Evolutionary conservation across 2,329 filamentous ascomycete species (phyloP), one percentile per base, ranked within the genome.

Genomic region (Alternaria hordeiaustralica): DNA sequence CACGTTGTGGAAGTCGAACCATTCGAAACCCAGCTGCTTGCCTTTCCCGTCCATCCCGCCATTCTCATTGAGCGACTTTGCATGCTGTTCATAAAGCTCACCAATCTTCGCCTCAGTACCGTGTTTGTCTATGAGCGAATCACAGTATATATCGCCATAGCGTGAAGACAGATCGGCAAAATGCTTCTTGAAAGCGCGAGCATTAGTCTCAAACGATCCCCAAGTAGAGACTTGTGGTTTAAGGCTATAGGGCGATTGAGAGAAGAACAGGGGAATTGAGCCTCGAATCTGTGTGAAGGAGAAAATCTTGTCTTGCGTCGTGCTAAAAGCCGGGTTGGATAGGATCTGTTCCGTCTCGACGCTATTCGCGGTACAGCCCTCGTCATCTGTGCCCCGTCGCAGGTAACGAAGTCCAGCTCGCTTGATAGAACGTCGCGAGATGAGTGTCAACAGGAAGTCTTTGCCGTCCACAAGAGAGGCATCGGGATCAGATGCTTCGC

Each of bases 271-370:
- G 0, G 96, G 96, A 67, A 98, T 97, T 21, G 94, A 97, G 7
- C 94, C 95, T 67, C 96, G 88, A 23, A 94, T 85, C 77, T 99
- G 96, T 4, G 96, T 83, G 71, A 97, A 96, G 0, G 94, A 97
- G 78, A 93, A 92, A 3, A 90, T 85, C 69, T 88, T 92, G 53
- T 78, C 75, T 12, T 81, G 78, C 12, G 85, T 81, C 0, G 85
- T 76, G 18, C 89, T 85, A 89, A 92, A 94, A 1, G 85, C 84
- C 2, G 89, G 84, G 0, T 87, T 87, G 0, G 93, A 96, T 3
- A 99, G 84, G 10, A 99, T 91, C 79, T 99, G 96, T 77, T 99
- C 96, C 0, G 95, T 97, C 82, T 99, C 96, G 20, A 98, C 95
- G 26, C 86, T 90, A 75, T 99, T 99, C 18, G 96, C 96, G 5